Base-by-base conservation (phyloP, 768 basidiomycete species). In the Termitomyces sp. region DNA sequence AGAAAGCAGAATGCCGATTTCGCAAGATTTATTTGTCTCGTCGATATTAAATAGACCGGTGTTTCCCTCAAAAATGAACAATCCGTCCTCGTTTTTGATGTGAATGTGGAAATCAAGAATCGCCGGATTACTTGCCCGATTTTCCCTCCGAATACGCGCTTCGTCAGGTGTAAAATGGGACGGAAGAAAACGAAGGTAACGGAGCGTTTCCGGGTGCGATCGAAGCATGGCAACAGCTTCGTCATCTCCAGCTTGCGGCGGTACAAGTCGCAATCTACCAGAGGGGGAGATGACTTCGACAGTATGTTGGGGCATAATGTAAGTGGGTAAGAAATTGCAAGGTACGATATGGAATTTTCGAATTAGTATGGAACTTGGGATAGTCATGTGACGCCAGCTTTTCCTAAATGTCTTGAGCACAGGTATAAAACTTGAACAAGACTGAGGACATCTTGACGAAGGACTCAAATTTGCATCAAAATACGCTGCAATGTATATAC, bases 1-100 rank as follows among this genome's bases (percentile, higher is more conserved):
- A 30, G 62, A 57, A 40, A 80, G 60, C 21, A 76, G 57, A 55
- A 80, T 73, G 14, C 78, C 78, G 3, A 67, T 64, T 56, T 80
- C 76, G 59, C 76, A 77, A 12, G 72, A 73, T 7, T 61, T 60
- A 56, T 73, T 63, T 9, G 35, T 46, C 5, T 64, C 62, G 55
- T 80, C 72, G 57, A 79, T 65, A 37, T 74, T 65, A 61, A 75
- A 75, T 53, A 75, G 61, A 1, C 72, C 74, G 2, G 71, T 70
- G 46, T 65, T 61, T 2, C 79, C 79, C 10, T 66, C 74, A 50
- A 74, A 73, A 35, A 62, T 61, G 12, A 57, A 60, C 4, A 54
- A 49, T 5, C 67, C 70, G n/a, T 70, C 65, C 7, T 63, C 59
- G 34, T 67, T 54, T 10, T 63, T 52, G 30, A 68, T 56, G 61